These are phyloP conservation scores for Calcarisporium arbuscula DNA, from an alignment of 2,329 filamentous ascomycete genomes.

Conservation along the genomic window DNA sequence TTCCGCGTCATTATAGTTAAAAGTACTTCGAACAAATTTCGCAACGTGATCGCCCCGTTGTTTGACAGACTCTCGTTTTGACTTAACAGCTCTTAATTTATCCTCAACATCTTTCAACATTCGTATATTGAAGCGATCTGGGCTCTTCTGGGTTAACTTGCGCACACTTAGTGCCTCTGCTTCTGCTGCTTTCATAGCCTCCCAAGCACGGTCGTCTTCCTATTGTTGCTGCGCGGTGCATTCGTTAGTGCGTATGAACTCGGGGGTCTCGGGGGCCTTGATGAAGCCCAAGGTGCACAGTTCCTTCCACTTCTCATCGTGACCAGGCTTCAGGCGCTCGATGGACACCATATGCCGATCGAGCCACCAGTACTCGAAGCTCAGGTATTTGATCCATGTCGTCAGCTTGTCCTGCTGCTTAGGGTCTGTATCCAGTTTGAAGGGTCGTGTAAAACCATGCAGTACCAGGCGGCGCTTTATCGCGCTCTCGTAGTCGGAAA, in stretches of 20 bases:
- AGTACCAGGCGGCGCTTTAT: conserved; percentile 18
- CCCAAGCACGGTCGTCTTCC: conserved; percentile 2
- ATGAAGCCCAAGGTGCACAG: too few relatives aligned
- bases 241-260: conserved; percentile 6
- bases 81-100: neutral
- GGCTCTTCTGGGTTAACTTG: conserved; percentile 4
- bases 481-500: conserved; percentile 17
- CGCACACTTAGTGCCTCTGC: conserved; percentile 3
- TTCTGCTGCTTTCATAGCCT: conserved; percentile 3
- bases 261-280: conserved; percentile 12
- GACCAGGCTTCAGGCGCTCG: conserved; percentile 14
- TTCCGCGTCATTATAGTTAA: conserved; percentile 8
- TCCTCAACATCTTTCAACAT: conserved; percentile 4
- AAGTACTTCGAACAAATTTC: conserved; percentile 6
- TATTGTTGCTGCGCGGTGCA: neutral
- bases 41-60: conserved; percentile 2
- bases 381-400: conserved; percentile 31
- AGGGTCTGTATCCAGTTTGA: conserved; percentile 22
- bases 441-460: conserved; percentile 22
- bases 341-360: conserved; percentile 13
- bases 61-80: neutral
- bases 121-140: conserved; percentile 2
- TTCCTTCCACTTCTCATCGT: too few relatives aligned
- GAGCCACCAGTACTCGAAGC: conserved; percentile 20
- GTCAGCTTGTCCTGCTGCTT: conserved; percentile 22